Evolutionary conservation across 768 basidiomycete species (phyloP).

Genomic region (Lactifluus rugatus): DNA sequence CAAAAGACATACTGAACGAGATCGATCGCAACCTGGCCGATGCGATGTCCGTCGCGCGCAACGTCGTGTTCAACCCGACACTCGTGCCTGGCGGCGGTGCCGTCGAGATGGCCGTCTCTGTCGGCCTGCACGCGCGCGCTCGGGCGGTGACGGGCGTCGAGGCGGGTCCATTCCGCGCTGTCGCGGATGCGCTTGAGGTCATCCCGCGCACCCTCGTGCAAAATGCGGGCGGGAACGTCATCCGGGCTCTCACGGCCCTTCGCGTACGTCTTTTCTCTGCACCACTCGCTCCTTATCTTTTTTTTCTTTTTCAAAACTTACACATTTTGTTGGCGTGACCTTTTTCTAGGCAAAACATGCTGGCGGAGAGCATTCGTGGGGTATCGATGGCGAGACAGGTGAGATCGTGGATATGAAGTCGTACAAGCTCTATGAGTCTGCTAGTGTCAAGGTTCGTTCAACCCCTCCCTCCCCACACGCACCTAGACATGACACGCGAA

Average conservation of each 20-base stretch:
- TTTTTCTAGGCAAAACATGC: slow-evolving; percentile 83
- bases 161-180: slow-evolving; percentile 84
- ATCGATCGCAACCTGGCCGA: slow-evolving; percentile 97
- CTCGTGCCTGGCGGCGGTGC: slow-evolving; percentile 96
- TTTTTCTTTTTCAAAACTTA: slow-evolving; percentile 39
- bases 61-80: slow-evolving; percentile 90
- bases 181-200: slow-evolving; percentile 95
- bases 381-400: slow-evolving; percentile 92
- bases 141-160: slow-evolving; percentile 78
- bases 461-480: not conserved
- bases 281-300: not conserved
- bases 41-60: slow-evolving; percentile 94
- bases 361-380: slow-evolving; percentile 83
- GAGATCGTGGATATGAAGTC: slow-evolving; percentile 93
- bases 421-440: slow-evolving; percentile 91
- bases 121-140: slow-evolving; percentile 74
- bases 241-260: slow-evolving; percentile 85
- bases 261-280: slow-evolving; percentile 44
- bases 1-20: slow-evolving; percentile 97
- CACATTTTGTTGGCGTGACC: not conserved
- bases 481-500: not conserved
- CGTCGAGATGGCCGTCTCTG: slow-evolving; percentile 95
- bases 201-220: slow-evolving; percentile 93
- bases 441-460: slow-evolving; percentile 77
- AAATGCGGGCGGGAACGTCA: slow-evolving; percentile 92